These are phyloP conservation scores for Hypoxylon sp. DNA, from an alignment of 2,329 filamentous ascomycete genomes.

Conservation along the genomic window DNA sequence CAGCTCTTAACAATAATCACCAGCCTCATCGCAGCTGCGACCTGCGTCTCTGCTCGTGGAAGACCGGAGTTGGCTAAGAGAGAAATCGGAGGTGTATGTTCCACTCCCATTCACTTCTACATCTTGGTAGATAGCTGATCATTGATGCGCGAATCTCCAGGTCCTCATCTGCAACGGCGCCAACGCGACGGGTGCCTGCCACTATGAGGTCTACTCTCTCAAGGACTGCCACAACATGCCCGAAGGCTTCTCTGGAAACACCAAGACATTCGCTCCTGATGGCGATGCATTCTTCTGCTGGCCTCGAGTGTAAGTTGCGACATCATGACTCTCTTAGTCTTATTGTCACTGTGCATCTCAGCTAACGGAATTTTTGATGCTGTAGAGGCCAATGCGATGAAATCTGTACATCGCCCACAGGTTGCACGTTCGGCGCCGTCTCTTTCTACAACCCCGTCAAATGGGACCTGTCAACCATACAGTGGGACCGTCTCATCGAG, in stretches of 20 bases:
- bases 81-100: constrained; percentile 62
- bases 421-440: constrained; percentile 65
- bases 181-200: constrained; percentile 63
- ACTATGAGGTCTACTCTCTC: constrained; percentile 58
- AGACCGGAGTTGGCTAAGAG: constrained; percentile 55
- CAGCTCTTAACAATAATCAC: constrained; percentile 45
- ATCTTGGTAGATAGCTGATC: neutral
- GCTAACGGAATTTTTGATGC: constrained; percentile 10
- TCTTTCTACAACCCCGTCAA: constrained; percentile 61
- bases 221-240: constrained; percentile 61
- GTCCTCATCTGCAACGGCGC: constrained; percentile 64
- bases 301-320: constrained; percentile 53
- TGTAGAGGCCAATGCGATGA: constrained; percentile 56
- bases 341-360: neutral
- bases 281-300: constrained; percentile 63
- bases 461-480: constrained; percentile 59
- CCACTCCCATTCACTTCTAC: neutral
- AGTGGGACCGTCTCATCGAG: constrained; percentile 58
- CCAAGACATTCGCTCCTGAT: constrained; percentile 64
- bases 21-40: constrained; percentile 43
- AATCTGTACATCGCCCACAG: constrained; percentile 63
- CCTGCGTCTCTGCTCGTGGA: constrained; percentile 45
- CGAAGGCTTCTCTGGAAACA: constrained; percentile 56
- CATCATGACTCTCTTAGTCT: neutral
- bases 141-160: constrained; percentile 48